phyloP scores from a whole-genome alignment of 176 grass and related monocot genomes.

The Miscanthus lutarioriparius region DNA sequence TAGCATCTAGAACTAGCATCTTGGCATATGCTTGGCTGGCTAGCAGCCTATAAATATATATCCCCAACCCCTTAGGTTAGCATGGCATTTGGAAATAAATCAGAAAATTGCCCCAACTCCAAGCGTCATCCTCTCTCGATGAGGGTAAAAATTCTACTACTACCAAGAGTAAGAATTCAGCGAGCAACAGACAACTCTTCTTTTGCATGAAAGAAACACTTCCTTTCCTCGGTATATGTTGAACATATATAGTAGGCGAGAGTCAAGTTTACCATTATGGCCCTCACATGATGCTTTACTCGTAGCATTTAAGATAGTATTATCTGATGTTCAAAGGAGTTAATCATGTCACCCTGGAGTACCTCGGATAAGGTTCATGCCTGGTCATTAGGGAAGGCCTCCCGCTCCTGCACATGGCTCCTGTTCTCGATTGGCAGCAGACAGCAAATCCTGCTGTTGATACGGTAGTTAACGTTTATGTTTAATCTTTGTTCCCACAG shows the following conservation, averaged over 20 bases:
- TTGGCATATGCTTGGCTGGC: too few relatives aligned
- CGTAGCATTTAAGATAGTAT: conserved; percentile 30
- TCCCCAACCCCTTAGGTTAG: too few relatives aligned
- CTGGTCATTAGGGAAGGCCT: conserved; percentile 34
- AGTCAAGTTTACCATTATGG: conserved; percentile 57
- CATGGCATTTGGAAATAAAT: too few relatives aligned
- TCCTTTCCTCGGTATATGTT: conserved; percentile 44
- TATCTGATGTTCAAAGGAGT: conserved; percentile 44
- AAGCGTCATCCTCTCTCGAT: too few relatives aligned
- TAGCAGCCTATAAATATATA: too few relatives aligned
- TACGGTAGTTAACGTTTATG: conserved; percentile 43
- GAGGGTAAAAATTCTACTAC: too few relatives aligned
- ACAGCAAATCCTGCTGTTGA: conserved; percentile 67
- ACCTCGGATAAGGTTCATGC: conserved; percentile 52
- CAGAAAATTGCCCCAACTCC: too few relatives aligned
- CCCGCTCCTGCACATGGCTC: conserved; percentile 49
- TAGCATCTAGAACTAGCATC: too few relatives aligned
- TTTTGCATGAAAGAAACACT: conserved; percentile 36
- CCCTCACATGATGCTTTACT: conserved; percentile 47
- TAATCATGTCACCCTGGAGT: conserved; percentile 51
- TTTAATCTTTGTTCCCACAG: conserved; percentile 44
- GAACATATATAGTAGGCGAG: conserved; percentile 26
- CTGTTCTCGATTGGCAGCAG: conserved; percentile 46
- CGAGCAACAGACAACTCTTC: too few relatives aligned
- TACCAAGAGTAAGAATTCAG: too few relatives aligned